Conservation (phyloP, 768 basidiomycete species). For the Amanita pseudoporphyria region DNA sequence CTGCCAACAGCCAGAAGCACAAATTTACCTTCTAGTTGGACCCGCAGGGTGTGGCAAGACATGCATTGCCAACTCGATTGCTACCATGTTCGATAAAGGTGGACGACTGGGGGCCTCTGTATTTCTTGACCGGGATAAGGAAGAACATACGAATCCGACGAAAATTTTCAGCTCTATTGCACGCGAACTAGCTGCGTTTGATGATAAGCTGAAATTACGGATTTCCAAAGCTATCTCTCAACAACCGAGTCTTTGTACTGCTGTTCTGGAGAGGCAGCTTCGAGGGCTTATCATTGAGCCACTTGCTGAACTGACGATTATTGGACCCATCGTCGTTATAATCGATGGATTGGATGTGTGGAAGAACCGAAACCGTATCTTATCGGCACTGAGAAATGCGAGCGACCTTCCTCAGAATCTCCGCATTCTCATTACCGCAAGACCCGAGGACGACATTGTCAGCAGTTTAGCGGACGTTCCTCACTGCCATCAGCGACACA, state of each 20-base stretch:
- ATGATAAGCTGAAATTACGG: conserved; percentile 10
- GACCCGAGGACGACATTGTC: conserved; percentile 14
- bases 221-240: conserved; percentile 4
- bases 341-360: conserved; percentile 25
- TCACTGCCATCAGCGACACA: neutral
- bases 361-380: conserved; percentile 8
- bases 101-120: conserved; percentile 22
- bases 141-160: conserved; percentile 13
- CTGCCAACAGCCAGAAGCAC: conserved; percentile 9
- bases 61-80: conserved; percentile 20
- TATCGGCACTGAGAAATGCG: conserved; percentile 1
- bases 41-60: conserved; percentile 22
- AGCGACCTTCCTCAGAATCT: conserved; percentile 15
- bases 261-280: conserved; percentile 15
- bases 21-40: conserved; percentile 19
- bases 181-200: conserved; percentile 21
- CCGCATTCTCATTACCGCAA: conserved; percentile 20
- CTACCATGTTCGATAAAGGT: conserved; percentile 16
- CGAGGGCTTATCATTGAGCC: conserved; percentile 19
- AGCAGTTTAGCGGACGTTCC: neutral
- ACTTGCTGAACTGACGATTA: conserved; percentile 11
- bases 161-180: conserved; percentile 24
- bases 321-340: conserved; percentile 23
- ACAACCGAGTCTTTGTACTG: conserved; percentile 1
- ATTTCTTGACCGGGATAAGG: conserved; percentile 16